Evolutionary conservation across 164 flowering plant genomes (phyloP).

Genomic region (Aristolochia californica): DNA sequence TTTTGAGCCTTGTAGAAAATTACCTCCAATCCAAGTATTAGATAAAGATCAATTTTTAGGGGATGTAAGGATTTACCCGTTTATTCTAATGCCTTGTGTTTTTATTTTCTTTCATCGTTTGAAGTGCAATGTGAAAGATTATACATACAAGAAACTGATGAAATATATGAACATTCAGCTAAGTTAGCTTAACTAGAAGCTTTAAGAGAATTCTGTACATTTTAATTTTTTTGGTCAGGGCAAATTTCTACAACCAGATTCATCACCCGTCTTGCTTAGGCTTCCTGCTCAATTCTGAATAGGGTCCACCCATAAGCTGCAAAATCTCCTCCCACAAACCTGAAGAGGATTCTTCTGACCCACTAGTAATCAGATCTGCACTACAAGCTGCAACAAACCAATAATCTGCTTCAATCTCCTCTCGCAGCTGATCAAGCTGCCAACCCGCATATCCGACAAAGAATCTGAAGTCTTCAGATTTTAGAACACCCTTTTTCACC

Average conservation of each 20-base stretch:
- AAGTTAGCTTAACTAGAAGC: no score
- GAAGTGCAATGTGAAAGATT: no score
- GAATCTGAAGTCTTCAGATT: conserved; percentile 76
- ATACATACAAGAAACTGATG: no score
- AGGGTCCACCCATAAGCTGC: conserved; percentile 93
- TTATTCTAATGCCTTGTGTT: no score
- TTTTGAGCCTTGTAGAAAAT: no score
- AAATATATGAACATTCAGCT: no score
- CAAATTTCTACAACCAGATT: background rate
- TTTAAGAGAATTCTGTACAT: no score
- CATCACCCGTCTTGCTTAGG: conserved; percentile 57
- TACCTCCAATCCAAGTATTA: no score
- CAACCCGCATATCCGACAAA: conserved; percentile 94
- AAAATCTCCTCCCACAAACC: conserved; percentile 81
- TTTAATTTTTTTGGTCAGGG: background rate
- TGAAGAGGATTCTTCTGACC: conserved; percentile 32
- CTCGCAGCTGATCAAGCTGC: conserved; percentile 75
- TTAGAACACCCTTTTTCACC: conserved; percentile 59
- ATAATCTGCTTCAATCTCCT: conserved; percentile 74
- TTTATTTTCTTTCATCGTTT: no score
- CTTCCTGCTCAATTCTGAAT: conserved; percentile 85
- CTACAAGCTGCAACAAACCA: conserved; percentile 95
- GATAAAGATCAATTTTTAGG: no score
- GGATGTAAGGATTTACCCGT: no score
- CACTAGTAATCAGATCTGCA: conserved; percentile 42